Evolutionary conservation across 192 early-diverging fungal species (phyloP).

Genomic region (Kappamyces sp.): DNA sequence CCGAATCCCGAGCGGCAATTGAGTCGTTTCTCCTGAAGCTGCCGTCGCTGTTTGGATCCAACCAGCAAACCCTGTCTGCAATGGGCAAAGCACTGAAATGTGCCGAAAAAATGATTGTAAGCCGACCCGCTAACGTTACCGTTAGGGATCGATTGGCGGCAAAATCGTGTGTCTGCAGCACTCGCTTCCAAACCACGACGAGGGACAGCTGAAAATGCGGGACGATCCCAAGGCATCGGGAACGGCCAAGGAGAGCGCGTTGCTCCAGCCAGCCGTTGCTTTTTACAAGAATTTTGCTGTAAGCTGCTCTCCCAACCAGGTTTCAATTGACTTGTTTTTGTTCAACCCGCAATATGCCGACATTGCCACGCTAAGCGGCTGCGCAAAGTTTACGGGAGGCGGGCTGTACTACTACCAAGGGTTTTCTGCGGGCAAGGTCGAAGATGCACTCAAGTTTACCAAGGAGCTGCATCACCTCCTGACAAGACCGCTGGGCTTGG

Average conservation of each 20-base stretch:
- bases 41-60: slow-evolving; percentile 77
- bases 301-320: slow-evolving; percentile 83
- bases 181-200: slow-evolving; percentile 74
- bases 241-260: slow-evolving; percentile 80
- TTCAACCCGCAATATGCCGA: slow-evolving; percentile 83
- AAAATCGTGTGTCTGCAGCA: slow-evolving; percentile 82
- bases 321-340: slow-evolving; percentile 82
- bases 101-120: slow-evolving; percentile 73
- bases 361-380: slow-evolving; percentile 76
- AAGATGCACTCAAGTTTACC: slow-evolving; percentile 79
- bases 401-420: slow-evolving; percentile 82
- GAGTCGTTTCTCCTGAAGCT: slow-evolving; percentile 69
- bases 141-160: slow-evolving; percentile 73
- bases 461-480: slow-evolving; percentile 78
- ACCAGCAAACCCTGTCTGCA: slow-evolving; percentile 70
- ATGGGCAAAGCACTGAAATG: slow-evolving; percentile 79
- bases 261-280: slow-evolving; percentile 72
- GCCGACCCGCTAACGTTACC: slow-evolving; percentile 2
- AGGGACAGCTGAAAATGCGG: slow-evolving; percentile 73
- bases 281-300: slow-evolving; percentile 94
- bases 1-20: slow-evolving; percentile 69
- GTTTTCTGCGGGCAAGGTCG: slow-evolving; percentile 74
- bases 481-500: slow-evolving; percentile 71
- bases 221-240: slow-evolving; percentile 84
- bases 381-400: slow-evolving; percentile 84